phyloP scores from a whole-genome alignment of 495 filamentous ascomycete genomes.

The Penicillium longicatenatum region DNA sequence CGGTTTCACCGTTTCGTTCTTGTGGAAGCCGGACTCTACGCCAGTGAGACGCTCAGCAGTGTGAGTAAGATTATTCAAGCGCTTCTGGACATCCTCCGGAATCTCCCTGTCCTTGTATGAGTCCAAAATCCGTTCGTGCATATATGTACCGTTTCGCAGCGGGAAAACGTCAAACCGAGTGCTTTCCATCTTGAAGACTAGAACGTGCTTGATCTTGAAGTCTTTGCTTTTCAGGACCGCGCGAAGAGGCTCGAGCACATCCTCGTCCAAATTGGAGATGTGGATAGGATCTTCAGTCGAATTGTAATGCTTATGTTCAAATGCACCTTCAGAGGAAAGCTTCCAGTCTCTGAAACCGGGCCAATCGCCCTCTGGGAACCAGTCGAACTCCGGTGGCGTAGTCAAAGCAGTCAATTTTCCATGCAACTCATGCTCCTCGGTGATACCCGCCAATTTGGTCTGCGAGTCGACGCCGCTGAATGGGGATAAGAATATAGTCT shows the following conservation, averaged over 20 bases:
- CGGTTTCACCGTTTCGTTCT: conserved; percentile 21
- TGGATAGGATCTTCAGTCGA: conserved; percentile 41
- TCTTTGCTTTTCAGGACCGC: conserved; percentile 26
- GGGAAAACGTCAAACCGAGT: conserved; percentile 49
- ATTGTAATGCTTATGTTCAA: conserved; percentile 32
- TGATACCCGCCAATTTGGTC: conserved; percentile 23
- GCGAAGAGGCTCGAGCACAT: conserved; percentile 31
- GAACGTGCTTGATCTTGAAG: conserved; percentile 43
- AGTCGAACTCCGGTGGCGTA: conserved; percentile 22
- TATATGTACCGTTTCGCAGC: conserved; percentile 32
- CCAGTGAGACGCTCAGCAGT: conserved; percentile 41
- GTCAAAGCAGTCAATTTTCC: conserved; percentile 24
- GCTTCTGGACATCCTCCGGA: conserved; percentile 26
- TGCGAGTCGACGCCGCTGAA: conserved; percentile 25
- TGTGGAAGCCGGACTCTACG: conserved; percentile 22
- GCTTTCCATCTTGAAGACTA: conserved; percentile 44
- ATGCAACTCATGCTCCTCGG: conserved; percentile 15
- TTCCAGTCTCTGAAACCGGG: conserved; percentile 34
- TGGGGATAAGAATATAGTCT: conserved; percentile 24
- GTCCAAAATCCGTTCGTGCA: conserved; percentile 35
- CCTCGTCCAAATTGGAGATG: conserved; percentile 39
- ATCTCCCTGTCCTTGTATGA: conserved; percentile 25
- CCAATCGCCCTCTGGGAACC: conserved; percentile 26
- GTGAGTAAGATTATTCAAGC: conserved; percentile 34
- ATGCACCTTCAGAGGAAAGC: neutral